Conservation (phyloP, 371 early-diverging fungal genomes). For the Mucor piriformis region DNA sequence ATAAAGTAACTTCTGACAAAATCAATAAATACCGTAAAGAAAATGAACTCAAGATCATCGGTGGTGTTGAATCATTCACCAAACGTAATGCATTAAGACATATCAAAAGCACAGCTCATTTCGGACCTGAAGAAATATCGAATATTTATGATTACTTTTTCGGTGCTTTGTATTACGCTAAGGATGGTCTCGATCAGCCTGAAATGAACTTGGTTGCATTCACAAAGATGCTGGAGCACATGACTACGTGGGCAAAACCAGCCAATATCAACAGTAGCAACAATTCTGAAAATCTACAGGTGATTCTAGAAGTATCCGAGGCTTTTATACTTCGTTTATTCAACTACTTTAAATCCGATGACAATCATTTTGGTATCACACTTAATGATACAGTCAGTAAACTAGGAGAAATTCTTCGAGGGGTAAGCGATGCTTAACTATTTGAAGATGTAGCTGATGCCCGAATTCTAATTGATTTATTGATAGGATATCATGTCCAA, state of each 20-base stretch:
- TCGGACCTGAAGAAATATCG: slow-evolving; percentile 84
- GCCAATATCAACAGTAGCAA: background rate
- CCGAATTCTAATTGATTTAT: background rate
- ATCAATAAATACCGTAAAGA: slow-evolving; percentile 82
- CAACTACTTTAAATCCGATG: slow-evolving; percentile 51
- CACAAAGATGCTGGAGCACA: slow-evolving; percentile 30
- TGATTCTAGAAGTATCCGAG: slow-evolving; percentile 3
- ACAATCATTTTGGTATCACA: slow-evolving; percentile 56
- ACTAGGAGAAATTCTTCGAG: slow-evolving; percentile 76
- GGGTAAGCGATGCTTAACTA: slow-evolving; percentile 28
- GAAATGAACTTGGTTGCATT: slow-evolving; percentile 71
- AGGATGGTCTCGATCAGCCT: slow-evolving; percentile 41
- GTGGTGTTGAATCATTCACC: slow-evolving; percentile 90
- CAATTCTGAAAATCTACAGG: background rate
- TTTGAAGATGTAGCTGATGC: background rate
- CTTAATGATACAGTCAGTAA: slow-evolving; percentile 81
- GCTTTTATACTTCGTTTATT: slow-evolving; percentile 57
- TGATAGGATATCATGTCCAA: slow-evolving; percentile 72
- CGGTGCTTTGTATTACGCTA: slow-evolving; percentile 77
- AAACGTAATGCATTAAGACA: slow-evolving; percentile 87
- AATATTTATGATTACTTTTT: slow-evolving; percentile 89
- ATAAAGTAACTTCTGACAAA: slow-evolving; percentile 73
- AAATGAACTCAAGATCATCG: slow-evolving; percentile 90
- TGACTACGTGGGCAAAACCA: slow-evolving; percentile 37
- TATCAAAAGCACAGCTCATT: slow-evolving; percentile 70